Conservation (phyloP, 257 asterid species). For the Parsonsia alboflavescens region DNA sequence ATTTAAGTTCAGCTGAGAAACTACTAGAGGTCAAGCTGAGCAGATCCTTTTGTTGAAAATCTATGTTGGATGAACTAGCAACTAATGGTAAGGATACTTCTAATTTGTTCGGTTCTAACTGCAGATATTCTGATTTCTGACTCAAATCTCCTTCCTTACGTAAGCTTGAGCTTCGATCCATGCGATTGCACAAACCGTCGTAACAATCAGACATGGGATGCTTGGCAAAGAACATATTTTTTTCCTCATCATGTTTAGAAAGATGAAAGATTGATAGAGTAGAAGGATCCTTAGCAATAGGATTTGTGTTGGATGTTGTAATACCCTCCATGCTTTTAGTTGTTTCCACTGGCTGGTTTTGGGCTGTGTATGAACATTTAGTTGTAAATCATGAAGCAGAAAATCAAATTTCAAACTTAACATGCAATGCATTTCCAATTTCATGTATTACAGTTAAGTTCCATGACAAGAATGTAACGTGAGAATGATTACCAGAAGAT, state of each 20-base stretch:
- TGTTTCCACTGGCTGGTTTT: background rate
- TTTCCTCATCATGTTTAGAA: background rate
- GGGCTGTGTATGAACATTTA: background rate
- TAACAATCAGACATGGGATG: conserved; percentile 2
- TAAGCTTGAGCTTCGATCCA: conserved; percentile 6
- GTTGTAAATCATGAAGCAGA: background rate
- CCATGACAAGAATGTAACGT: background rate
- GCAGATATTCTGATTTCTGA: conserved; percentile 4
- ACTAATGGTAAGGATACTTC: background rate
- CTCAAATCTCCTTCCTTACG: background rate
- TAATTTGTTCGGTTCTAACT: background rate
- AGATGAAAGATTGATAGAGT: background rate
- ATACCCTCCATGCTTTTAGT: background rate
- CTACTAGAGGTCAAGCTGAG: background rate
- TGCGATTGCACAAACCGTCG: conserved; percentile 1
- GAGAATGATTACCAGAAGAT: no score
- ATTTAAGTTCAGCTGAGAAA: background rate
- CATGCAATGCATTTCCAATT: background rate
- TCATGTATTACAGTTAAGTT: background rate
- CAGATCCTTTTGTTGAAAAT: background rate
- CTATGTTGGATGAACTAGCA: conserved; percentile 1
- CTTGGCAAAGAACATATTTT: background rate
- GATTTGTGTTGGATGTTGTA: background rate
- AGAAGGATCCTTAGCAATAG: background rate
- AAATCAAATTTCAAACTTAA: background rate